Conservation (phyloP, 2,329 filamentous ascomycete genomes). For the Phialemonium atrogriseum region DNA sequence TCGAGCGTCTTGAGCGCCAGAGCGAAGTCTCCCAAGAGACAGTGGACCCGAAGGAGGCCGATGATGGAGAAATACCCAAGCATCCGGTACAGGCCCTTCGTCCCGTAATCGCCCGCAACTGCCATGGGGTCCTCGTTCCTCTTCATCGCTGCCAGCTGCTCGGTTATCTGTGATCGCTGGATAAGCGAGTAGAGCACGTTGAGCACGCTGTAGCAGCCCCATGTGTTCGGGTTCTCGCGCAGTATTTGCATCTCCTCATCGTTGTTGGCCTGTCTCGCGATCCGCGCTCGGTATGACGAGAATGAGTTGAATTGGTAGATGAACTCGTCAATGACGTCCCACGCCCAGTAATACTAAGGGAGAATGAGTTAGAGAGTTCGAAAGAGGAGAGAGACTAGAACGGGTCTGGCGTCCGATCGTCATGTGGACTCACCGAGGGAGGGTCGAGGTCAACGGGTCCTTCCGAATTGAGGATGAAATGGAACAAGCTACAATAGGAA, state of each 20-base stretch:
- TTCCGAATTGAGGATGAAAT: constrained; percentile 98
- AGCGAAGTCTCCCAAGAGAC: constrained; percentile 93
- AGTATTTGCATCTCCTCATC: constrained; percentile 89
- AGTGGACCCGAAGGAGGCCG: constrained; percentile 91
- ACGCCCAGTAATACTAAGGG: constrained; percentile 91
- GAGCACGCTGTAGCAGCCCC: constrained; percentile 98
- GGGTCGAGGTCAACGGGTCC: constrained; percentile 97
- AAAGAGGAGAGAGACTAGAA: constrained; percentile 3
- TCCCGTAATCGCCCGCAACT: constrained; percentile 92
- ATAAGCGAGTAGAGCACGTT: constrained; percentile 99
- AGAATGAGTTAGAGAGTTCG: constrained; percentile 18
- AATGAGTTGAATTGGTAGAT: constrained; percentile 99
- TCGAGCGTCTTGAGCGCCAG: constrained; percentile 97
- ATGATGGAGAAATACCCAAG: constrained; percentile 99
- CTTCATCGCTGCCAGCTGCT: constrained; percentile 93
- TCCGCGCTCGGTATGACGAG: constrained; percentile 89
- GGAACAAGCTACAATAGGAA: constrained; percentile 98
- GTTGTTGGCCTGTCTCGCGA: constrained; percentile 75
- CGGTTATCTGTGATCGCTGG: constrained; percentile 94
- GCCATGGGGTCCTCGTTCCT: constrained; percentile 80
- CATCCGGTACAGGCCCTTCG: constrained; percentile 93
- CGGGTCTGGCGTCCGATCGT: too few relatives aligned
- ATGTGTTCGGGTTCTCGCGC: constrained; percentile 95
- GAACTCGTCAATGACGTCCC: constrained; percentile 99
- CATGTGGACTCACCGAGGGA: constrained; percentile 70